phyloP scores from a whole-genome alignment of 129 eudicot species.

The Mikania micrantha region DNA sequence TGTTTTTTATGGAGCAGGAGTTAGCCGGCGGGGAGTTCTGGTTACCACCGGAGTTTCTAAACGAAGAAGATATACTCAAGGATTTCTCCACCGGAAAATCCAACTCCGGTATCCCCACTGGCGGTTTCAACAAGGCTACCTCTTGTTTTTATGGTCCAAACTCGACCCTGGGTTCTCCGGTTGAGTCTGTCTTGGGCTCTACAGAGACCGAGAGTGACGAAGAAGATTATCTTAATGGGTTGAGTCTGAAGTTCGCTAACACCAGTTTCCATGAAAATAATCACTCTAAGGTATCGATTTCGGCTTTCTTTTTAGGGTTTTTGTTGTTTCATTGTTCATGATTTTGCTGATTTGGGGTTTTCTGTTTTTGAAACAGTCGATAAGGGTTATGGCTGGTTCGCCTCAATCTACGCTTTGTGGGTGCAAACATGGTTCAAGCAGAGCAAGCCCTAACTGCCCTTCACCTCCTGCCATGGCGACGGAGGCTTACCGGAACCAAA shows the following conservation, averaged over 20 bases:
- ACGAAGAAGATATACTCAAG: constrained; percentile 59
- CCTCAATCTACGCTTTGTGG: constrained; percentile 78
- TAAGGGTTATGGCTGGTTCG: constrained; percentile 48
- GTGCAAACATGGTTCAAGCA: constrained; percentile 48
- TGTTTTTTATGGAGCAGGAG: constrained; percentile 49
- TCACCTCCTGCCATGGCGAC: constrained; percentile 42
- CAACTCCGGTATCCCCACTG: background rate
- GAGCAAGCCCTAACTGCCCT: constrained; percentile 52
- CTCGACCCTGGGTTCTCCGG: constrained; percentile 69
- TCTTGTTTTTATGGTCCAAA: constrained; percentile 1
- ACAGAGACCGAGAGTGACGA: constrained; percentile 84
- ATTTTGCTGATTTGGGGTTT: background rate
- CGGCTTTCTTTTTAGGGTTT: background rate
- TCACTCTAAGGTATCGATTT: constrained; percentile 32
- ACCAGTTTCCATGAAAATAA: constrained; percentile 30
- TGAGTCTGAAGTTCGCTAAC: constrained; percentile 29
- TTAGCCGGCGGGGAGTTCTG: constrained; percentile 73
- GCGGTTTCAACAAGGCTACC: background rate
- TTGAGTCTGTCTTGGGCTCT: constrained; percentile 54
- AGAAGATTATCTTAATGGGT: constrained; percentile 46
- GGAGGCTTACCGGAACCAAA: constrained; percentile 1
- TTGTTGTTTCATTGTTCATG: background rate
- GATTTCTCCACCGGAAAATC: constrained; percentile 16
- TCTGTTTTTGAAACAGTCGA: constrained; percentile 17
- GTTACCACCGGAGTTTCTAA: constrained; percentile 76